phyloP scores from a whole-genome alignment of 345 rosid species.

The Pelargonium nanum region DNA sequence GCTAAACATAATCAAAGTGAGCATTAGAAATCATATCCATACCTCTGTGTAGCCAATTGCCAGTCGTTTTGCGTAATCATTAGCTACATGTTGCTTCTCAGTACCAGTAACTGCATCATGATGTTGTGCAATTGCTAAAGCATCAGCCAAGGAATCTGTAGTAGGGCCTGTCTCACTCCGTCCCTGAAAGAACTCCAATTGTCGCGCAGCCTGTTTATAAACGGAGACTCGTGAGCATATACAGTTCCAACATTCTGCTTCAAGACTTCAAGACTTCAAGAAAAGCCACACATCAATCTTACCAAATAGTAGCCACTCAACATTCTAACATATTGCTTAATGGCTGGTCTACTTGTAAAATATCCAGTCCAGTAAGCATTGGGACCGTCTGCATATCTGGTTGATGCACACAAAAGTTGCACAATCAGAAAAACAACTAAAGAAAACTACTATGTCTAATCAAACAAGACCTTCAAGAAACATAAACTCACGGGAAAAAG shows the following conservation, averaged over 20 bases:
- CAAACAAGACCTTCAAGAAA: neutral
- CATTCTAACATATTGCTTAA: conserved; percentile 79
- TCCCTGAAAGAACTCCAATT: conserved; percentile 79
- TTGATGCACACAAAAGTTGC: neutral
- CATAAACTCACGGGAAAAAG: conserved; percentile 79
- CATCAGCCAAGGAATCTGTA: conserved; percentile 79
- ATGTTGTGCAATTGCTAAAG: conserved; percentile 90
- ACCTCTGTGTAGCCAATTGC: conserved; percentile 85
- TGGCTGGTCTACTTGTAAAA: conserved; percentile 83
- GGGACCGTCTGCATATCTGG: conserved; percentile 89
- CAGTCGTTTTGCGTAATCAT: conserved; percentile 82
- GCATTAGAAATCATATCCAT: conserved; percentile 9
- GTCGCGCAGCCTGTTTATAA: conserved; percentile 66
- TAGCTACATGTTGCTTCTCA: conserved; percentile 83
- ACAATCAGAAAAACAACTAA: neutral
- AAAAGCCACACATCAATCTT: conserved; percentile 13
- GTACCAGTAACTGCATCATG: conserved; percentile 96
- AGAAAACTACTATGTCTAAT: too few species aligned
- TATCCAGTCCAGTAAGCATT: conserved; percentile 99
- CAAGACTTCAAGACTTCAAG: conserved; percentile 2
- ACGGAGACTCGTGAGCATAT: neutral
- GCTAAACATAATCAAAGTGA: neutral
- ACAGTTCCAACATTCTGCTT: neutral
- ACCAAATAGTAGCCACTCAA: conserved; percentile 95
- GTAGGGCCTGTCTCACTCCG: conserved; percentile 50